Conservation (phyloP, 495 filamentous ascomycete species). For the Pyronema omphalodes region DNA sequence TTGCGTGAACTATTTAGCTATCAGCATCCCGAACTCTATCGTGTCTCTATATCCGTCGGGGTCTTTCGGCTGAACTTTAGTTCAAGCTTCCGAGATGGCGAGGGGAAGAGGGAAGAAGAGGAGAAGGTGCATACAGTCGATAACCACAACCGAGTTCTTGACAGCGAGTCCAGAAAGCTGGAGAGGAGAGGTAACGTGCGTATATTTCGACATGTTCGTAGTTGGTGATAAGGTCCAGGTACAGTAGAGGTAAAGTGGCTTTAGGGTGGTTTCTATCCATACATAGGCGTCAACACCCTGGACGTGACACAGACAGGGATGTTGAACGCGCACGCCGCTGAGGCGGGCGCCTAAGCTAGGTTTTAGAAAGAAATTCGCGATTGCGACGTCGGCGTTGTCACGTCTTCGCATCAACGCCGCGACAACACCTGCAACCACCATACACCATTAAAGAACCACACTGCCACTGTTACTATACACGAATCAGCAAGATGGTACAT, state of each 20-base stretch:
- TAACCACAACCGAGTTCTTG: slow-evolving; percentile 17
- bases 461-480: background rate
- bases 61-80: background rate
- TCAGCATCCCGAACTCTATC: slow-evolving; percentile 1
- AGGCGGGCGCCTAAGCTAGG: too few species aligned
- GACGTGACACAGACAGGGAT: too few species aligned
- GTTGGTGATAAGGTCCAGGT: background rate
- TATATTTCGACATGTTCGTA: background rate
- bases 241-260: too few species aligned
- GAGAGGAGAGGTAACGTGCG: slow-evolving; percentile 1
- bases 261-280: too few species aligned
- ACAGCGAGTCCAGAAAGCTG: slow-evolving; percentile 16
- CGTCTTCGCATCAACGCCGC: background rate
- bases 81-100: background rate
- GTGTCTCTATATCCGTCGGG: background rate
- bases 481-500: slow-evolving; percentile 10
- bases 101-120: background rate
- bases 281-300: too few species aligned
- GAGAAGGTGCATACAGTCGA: slow-evolving; percentile 15
- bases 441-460: too few species aligned
- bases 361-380: background rate
- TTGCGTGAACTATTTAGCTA: slow-evolving; percentile 31
- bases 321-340: too few species aligned
- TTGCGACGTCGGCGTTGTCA: background rate
- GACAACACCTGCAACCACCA: background rate